Base-by-base conservation (phyloP, 1,284 basidiomycete species). In the Austropuccinia psidii region DNA sequence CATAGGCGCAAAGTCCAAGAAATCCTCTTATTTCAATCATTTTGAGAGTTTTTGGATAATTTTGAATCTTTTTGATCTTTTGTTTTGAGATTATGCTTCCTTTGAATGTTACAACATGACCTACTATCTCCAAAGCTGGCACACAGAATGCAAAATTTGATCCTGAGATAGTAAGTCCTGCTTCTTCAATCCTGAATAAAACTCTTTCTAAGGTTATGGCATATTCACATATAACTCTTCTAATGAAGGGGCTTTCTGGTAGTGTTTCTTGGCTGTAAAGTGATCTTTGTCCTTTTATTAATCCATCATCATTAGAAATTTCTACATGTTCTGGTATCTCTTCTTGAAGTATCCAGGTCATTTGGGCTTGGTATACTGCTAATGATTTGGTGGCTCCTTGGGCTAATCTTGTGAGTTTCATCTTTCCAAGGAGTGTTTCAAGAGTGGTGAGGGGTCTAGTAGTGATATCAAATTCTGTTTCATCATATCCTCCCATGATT, bases 171-270 rank as follows among this genome's bases (percentile, higher is more conserved):
- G 52, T 55, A 13, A 55, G 24, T 2, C 52, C 52, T 19, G 55
- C 55, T 37, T 67, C 52, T 24, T 55, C 52, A 55, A 55, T 55
- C 52, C 52, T 55, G 24, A 55, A 55, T 54, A 58, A 54, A 4
- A 55, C 33, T 55, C 52, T 55, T 55, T 55, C 52, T 19, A 55
- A 55, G 3, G 52, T 24, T 2, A 55, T 21, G 33, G 52, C 52
- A 55, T 55, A 55, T 24, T 55, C 52, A 21, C 52, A 55, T 4
- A 55, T 31, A 55, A 55, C 24, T 24, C 24, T 55, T 55, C 52
- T 55, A 7, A 55, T 55, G 11, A 13, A n/a, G 13, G 13, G 11
- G n/a, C n/a, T 45, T 45, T 45, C 43, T 13, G n/a, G 43, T 45
- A 45, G 11, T 45, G 43, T 45, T 45, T 11, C 43, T 13, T 45